Conservation (phyloP, 106 monocot genomes). For the Ottelia alismoides region DNA sequence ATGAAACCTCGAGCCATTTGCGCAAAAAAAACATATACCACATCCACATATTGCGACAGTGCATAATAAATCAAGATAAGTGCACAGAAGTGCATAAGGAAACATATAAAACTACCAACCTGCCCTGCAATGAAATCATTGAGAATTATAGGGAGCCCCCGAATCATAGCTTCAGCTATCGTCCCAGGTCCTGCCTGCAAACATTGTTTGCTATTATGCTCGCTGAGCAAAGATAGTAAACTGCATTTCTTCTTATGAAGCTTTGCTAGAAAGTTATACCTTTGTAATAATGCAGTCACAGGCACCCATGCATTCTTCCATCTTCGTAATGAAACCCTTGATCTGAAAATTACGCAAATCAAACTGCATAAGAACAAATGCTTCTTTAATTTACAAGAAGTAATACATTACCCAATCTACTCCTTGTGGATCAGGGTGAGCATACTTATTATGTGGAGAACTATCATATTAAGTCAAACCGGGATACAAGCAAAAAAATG, state of each 20-base stretch:
- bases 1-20: too few species aligned
- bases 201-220: not conserved
- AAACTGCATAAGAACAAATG: not conserved
- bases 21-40: too few species aligned
- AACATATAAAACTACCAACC: too few species aligned
- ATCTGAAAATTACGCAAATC: conserved; percentile 34
- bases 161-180: conserved; percentile 94
- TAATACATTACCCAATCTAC: not conserved
- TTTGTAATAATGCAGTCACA: conserved; percentile 98
- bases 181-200: conserved; percentile 95
- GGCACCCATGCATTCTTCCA: conserved; percentile 99
- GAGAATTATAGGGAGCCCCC: conserved; percentile 93
- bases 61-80: too few species aligned
- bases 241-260: not conserved
- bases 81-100: too few species aligned
- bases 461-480: too few species aligned
- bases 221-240: not conserved
- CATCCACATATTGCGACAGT: too few species aligned
- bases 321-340: conserved; percentile 82
- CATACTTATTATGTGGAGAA: not conserved
- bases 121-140: conserved; percentile 96
- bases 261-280: conserved; percentile 26
- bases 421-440: not conserved
- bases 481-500: too few species aligned
- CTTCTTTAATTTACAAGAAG: not conserved